Evolutionary conservation across 2,329 filamentous ascomycete genomes (phyloP).

Genomic region (Colletotrichum brevisporum): DNA sequence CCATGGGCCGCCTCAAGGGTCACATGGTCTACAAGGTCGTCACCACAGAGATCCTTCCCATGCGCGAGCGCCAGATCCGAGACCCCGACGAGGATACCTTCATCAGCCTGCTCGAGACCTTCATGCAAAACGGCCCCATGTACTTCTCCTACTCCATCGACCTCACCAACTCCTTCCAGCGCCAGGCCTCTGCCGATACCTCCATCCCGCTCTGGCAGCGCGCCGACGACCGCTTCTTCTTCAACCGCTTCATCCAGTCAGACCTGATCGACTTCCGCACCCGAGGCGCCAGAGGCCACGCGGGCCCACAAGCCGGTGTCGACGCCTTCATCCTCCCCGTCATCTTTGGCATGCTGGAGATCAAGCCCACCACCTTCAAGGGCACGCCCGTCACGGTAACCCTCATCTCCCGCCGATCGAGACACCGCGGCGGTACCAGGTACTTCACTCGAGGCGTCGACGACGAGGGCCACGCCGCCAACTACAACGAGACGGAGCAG

Average conservation of each 20-base stretch:
- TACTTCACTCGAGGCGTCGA: conserved; percentile 97
- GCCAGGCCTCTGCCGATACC: conserved; percentile 83
- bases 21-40: conserved; percentile 97
- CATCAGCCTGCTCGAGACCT: conserved; percentile 82
- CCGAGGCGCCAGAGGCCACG: conserved; percentile 71
- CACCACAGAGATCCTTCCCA: conserved; percentile 91
- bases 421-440: conserved; percentile 89
- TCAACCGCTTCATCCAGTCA: conserved; percentile 93
- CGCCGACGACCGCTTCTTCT: conserved; percentile 98
- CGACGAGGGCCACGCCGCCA: conserved; percentile 94
- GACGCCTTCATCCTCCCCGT: conserved; percentile 96
- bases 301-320: conserved; percentile 79
- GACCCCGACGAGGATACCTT: conserved; percentile 97
- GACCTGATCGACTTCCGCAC: conserved; percentile 92
- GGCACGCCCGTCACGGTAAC: conserved; percentile 86
- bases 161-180: conserved; percentile 96
- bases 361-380: conserved; percentile 89
- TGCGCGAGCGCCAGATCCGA: conserved; percentile 91
- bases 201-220: conserved; percentile 87
- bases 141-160: conserved; percentile 99
- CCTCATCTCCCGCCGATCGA: conserved; percentile 89
- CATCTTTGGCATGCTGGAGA: conserved; percentile 96
- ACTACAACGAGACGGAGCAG: conserved; percentile 99
- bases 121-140: conserved; percentile 88
- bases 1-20: conserved; percentile 91